Evolutionary conservation across 148 eudicot genomes (phyloP), one percentile per base, ranked within the genome.

Genomic region (Rhododendron williamsianum): DNA sequence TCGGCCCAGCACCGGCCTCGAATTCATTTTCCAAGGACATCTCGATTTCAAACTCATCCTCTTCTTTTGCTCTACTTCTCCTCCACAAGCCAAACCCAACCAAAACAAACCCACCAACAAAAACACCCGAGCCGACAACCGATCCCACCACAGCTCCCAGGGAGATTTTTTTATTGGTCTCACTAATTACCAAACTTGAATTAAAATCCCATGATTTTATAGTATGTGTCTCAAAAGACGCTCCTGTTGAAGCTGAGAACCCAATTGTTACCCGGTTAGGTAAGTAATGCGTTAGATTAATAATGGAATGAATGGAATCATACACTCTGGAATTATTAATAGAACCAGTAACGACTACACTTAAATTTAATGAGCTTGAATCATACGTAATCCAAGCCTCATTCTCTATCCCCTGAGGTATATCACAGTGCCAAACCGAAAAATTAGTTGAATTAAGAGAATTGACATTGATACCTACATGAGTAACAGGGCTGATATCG

Each of bases 381-480:
- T 52, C 5, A 52, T 52, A 52, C 1, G 0, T 52, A 52, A 52
- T 52, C 58, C 58, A 15, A 52, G 18, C 58, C 58, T 82, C 81
- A 43, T 73, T 82, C 23, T 38, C 1, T 2, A 21, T 27, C 81
- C 87, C 84, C 9, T 27, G 0, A 43, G 21, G 0, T 9, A 86
- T 45, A 18, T 58, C 33, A 58, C 63, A 45, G 8, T 12, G 27
- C 87, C 87, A 86, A 35, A 0, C 4, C 25, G 6, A 36, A 12
- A n/a, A 43, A 74, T 1, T 52, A 41, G 5, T 45, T 56, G 87
- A 86, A 56, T 3, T 30, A 46, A 74, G 9, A 18, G 81, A 73
- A 45, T 74, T 86, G 79, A 86, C 21, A 58, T 86, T 25, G 11
- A 86, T 82, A 86, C 87, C 87, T 30, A 86, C 87, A 45, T 86